Conservation (phyloP, 805 yeast genomes). For the Hanseniaspora guilliermondii region DNA sequence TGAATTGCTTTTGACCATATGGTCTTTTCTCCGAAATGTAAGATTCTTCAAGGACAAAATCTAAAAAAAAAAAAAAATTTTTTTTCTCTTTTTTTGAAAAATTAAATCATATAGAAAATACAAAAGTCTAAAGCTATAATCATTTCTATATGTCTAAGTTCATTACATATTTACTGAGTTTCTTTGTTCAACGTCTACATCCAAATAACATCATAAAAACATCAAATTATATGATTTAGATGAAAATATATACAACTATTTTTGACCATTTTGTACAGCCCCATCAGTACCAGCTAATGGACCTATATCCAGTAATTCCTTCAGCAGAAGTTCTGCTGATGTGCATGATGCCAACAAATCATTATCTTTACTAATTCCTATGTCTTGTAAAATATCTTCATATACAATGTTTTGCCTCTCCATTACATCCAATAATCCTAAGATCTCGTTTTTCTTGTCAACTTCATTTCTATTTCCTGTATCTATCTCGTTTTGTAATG, state of each 20-base stretch:
- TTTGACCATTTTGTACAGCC: neutral
- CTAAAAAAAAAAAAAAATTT: too few relatives aligned
- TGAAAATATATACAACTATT: neutral
- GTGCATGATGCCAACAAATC: neutral
- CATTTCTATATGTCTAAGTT: too few relatives aligned
- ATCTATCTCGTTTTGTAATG: constrained; percentile 61
- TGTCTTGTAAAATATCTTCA: neutral
- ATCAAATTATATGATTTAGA: too few relatives aligned
- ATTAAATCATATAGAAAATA: too few relatives aligned
- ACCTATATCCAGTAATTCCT: constrained; percentile 9
- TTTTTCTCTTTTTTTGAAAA: too few relatives aligned
- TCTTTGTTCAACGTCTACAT: too few relatives aligned
- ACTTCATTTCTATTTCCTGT: constrained; percentile 68
- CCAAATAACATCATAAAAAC: too few relatives aligned
- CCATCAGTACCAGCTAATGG: neutral
- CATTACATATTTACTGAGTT: too few relatives aligned
- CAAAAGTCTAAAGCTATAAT: too few relatives aligned
- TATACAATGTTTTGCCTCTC: neutral
- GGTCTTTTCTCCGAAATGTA: too few relatives aligned
- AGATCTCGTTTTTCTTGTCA: constrained; percentile 29
- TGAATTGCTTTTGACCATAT: neutral
- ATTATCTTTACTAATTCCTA: neutral
- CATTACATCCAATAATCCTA: neutral
- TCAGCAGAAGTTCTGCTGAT: constrained; percentile 4
- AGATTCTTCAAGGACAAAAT: too few relatives aligned